These are phyloP conservation scores for Datisca glomerata DNA, from an alignment of 306 rosid genomes.

Conservation along the genomic window DNA sequence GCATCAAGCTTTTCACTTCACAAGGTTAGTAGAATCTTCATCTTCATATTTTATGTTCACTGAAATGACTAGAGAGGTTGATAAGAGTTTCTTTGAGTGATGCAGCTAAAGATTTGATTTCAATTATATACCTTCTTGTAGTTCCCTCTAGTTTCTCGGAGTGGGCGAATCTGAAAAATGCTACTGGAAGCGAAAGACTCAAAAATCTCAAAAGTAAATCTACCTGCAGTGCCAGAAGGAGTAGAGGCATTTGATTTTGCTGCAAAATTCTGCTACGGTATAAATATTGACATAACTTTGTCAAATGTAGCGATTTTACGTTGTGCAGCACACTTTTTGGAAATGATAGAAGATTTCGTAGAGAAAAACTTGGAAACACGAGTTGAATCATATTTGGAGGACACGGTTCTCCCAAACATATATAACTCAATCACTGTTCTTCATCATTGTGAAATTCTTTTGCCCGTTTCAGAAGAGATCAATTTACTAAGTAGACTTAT, in stretches of 20 bases:
- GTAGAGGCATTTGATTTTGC: conserved; percentile 82
- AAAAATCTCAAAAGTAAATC: conserved; percentile 44
- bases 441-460: conserved; percentile 66
- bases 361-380: conserved; percentile 61
- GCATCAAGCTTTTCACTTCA: conserved; percentile 82
- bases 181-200: conserved; percentile 81
- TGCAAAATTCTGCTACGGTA: conserved; percentile 86
- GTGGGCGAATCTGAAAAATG: conserved; percentile 77
- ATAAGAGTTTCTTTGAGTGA: background rate
- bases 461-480: conserved; percentile 75
- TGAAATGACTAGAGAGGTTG: background rate
- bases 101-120: background rate
- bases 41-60: background rate
- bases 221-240: conserved; percentile 69
- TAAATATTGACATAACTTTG: conserved; percentile 53
- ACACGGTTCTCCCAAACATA: conserved; percentile 52
- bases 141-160: conserved; percentile 90
- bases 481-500: conserved; percentile 58
- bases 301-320: conserved; percentile 72
- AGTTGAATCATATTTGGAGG: conserved; percentile 60
- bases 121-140: conserved; percentile 15
- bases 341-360: conserved; percentile 81
- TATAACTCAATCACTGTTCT: conserved; percentile 74
- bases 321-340: conserved; percentile 60
- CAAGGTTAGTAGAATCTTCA: conserved; percentile 62